Base-by-base conservation (phyloP, 495 filamentous ascomycete species). In the Glutinoglossum americanum region DNA sequence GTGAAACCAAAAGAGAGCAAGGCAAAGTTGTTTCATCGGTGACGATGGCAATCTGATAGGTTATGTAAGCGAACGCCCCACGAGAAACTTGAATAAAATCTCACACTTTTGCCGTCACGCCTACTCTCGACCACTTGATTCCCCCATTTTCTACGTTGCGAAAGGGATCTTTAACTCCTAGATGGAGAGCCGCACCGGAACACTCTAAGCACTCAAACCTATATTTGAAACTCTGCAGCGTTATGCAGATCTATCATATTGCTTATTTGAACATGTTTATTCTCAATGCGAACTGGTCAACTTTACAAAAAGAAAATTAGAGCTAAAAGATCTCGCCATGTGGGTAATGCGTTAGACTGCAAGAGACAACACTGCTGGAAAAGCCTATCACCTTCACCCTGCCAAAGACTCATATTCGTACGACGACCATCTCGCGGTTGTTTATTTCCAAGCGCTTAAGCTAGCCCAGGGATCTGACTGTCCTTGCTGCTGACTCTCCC, bases 381-480 rank as follows among this genome's bases (percentile, higher is more conserved):
- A 39, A 39, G 37, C 37, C 17, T n/a, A 45, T 21, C 41, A 45
- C 41, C 41, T 23, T 45, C 41, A 45, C 3, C 17, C 1, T 39
- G 7, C n/a, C n/a, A 4, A 3, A 21, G 17, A 45, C n/a, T 23
- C 37, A 41, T 2, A 41, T 11, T 5, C 4, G 41, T 13, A 21
- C 4, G 41, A 28, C 13, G 0, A 17, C 49, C 28, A 53, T 13
- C 19, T 32, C 23, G 17, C 2, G 28, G 15, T 30, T 3, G 21
- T 21, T 25, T 53, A 94, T 69, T 87, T 90, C 88, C 88, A 94
- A 41, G 81, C 83, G 68, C 80, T 89, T 51, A 94, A 67, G 27
- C 86, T 87, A 25, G 87, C 84, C 87, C 88, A 94, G 10, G 87
- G 88, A 74, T 94, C 85, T 60, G 68, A 65, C 62, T 68, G 69